Percentiles rank a stretch among this genome's conserved stretches.
These are phyloP conservation scores for Xanthoceras sorbifolium DNA, from an alignment of 345 rosid genomes.

Conservation along the genomic window DNA sequence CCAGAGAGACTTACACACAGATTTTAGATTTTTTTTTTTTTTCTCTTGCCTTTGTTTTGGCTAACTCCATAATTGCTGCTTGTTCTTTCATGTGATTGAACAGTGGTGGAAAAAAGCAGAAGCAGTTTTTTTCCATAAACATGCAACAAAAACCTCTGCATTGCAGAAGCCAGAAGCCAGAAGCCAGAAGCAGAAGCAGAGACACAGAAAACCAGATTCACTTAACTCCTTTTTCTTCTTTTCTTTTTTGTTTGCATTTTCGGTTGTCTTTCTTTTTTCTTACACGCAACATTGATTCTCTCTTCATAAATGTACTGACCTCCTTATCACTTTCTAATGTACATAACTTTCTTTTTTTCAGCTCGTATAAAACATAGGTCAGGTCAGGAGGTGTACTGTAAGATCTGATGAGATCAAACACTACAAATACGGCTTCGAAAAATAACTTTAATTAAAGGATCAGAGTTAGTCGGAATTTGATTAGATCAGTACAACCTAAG, in stretches of 20 bases:
- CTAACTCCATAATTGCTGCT: background rate
- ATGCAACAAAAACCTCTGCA: slow-evolving; percentile 1
- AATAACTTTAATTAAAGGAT: too few species aligned
- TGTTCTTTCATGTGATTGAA: slow-evolving; percentile 14
- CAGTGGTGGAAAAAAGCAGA: background rate
- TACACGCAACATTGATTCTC: slow-evolving; percentile 20
- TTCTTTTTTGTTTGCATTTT: background rate
- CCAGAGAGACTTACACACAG: slow-evolving; percentile 6
- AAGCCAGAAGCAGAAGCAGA: slow-evolving; percentile 1
- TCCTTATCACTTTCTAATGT: background rate
- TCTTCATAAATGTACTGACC: background rate
- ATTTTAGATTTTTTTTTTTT: background rate
- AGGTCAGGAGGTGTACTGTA: too few species aligned
- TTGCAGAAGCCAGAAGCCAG: background rate
- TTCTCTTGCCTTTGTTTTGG: background rate
- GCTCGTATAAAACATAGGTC: too few species aligned
- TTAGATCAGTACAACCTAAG: too few species aligned
- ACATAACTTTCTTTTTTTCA: background rate
- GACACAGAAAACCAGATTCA: background rate
- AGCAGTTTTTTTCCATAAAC: slow-evolving; percentile 15
- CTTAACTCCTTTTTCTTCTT: background rate
- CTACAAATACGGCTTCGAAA: too few species aligned
- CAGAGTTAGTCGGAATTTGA: too few species aligned
- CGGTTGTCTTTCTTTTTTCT: slow-evolving; percentile 9
- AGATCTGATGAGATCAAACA: too few species aligned